Evolutionary conservation across 2,329 filamentous ascomycete species (phyloP), one percentile per base, ranked within the genome.

Genomic region (Ophiostoma triangulosporum): DNA sequence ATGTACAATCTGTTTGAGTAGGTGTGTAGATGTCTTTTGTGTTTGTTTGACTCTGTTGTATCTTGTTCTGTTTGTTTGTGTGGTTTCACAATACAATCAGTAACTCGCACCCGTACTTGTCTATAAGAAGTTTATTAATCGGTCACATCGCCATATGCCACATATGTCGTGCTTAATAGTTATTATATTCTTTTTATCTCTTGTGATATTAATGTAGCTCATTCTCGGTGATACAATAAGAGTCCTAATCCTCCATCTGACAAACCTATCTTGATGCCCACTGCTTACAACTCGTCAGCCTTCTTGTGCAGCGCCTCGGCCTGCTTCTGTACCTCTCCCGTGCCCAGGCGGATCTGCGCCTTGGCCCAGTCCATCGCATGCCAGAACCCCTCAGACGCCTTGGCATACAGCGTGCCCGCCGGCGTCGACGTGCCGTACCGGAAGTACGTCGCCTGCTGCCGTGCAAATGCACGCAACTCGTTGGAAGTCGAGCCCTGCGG

Each of bases 401-500:
- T 84, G 63, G 81, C 82, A 58, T 81, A 77, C 48, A 88, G 67
- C 6, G 83, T 86, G 51, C 73, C 79, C 50, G 76, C 69, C 14
- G 86, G 84, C 27, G 76, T 76, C 8, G 74, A 78, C 5, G 83
- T 86, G 51, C 86, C 86, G 62, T 90, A 86, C 62, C 77, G 78
- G 73, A 88, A 91, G 66, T 84, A 89, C 22, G 83, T 86, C 22
- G 79, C 76, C 61, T 89, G 83, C 65, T 82, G 83, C 60, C 84
- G 81, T 15, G 84, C 86, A 56, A 80, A 73, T 8, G 84, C 84
- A 57, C 80, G 78, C 20, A 91, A 73, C 63, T 88, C 76, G 56
- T 90, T 84, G 54, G 81, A 61, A 54, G 72, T 83, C 17, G 80
- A 81, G 6, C 82, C 82, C 64, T 88, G 83, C 43, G 82, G 83